phyloP scores from a whole-genome alignment of 176 grass and related monocot species.

The Tuctoria greenei region DNA sequence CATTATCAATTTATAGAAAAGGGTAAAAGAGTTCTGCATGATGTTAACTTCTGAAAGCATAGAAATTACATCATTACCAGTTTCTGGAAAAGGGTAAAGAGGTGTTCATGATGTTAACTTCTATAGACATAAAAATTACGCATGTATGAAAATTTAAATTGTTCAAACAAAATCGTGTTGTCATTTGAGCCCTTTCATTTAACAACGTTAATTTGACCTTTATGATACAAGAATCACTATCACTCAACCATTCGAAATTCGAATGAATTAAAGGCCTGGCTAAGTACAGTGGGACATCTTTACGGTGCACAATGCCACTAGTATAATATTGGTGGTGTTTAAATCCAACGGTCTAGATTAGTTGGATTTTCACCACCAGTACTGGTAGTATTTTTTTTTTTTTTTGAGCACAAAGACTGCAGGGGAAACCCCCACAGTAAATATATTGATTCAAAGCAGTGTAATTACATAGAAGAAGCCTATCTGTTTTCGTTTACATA shows the following conservation, averaged over 20 bases:
- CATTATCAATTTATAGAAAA: slow-evolving; percentile 6
- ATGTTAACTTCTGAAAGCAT: background rate
- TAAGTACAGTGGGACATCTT: background rate
- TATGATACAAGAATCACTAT: background rate
- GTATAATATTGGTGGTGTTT: no score
- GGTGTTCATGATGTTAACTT: background rate
- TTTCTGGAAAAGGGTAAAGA: background rate
- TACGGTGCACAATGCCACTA: no score
- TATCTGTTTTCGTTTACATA: no score
- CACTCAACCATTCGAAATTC: background rate
- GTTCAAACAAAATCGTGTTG: background rate
- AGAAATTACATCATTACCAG: background rate
- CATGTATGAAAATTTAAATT: background rate
- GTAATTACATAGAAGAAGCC: no score
- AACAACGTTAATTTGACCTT: background rate
- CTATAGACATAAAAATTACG: background rate
- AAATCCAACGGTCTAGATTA: no score
- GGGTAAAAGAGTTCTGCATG: background rate
- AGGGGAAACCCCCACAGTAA: no score
- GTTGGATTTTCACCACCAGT: no score
- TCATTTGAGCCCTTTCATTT: background rate
- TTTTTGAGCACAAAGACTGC: no score
- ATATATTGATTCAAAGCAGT: no score
- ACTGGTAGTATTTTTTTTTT: no score
- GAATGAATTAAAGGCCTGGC: background rate